A percentile compares a stretch with the other conserved stretches of the same genome.
phyloP scores from a whole-genome alignment of 2,329 filamentous ascomycete species.

The Claviceps citrina region DNA sequence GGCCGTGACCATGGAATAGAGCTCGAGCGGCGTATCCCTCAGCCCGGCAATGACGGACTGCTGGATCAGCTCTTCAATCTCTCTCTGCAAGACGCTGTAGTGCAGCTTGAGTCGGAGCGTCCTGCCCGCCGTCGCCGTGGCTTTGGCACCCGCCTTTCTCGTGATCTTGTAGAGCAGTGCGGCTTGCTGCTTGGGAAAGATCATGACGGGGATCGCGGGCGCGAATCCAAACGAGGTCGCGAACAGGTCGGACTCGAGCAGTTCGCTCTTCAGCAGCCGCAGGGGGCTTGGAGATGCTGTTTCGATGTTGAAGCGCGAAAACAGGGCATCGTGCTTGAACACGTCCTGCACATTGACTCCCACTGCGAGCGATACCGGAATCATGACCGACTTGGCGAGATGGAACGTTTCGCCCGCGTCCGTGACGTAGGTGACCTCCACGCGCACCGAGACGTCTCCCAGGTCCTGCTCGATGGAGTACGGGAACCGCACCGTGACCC shows the following conservation, averaged over 20 bases:
- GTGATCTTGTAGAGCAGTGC: slow-evolving; percentile 67
- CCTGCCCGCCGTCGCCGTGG: slow-evolving; percentile 18
- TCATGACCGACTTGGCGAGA: slow-evolving; percentile 35
- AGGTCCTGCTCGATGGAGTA: slow-evolving; percentile 73
- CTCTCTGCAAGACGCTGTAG: slow-evolving; percentile 63
- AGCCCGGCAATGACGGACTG: slow-evolving; percentile 27
- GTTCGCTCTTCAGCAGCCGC: slow-evolving; percentile 52
- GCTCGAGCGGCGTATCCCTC: slow-evolving; percentile 23
- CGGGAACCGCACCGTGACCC: slow-evolving; percentile 50
- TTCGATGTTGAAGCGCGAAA: slow-evolving; percentile 82
- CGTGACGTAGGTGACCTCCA: slow-evolving; percentile 65
- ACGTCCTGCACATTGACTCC: slow-evolving; percentile 95
- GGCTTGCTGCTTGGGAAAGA: slow-evolving; percentile 71
- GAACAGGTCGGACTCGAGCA: slow-evolving; percentile 57
- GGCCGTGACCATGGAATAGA: slow-evolving; percentile 32
- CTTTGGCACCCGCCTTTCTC: slow-evolving; percentile 31
- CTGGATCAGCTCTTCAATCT: slow-evolving; percentile 42
- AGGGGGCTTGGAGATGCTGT: slow-evolving; percentile 63
- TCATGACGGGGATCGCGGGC: slow-evolving; percentile 37
- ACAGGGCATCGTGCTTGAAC: slow-evolving; percentile 69
- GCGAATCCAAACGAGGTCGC: slow-evolving; percentile 44
- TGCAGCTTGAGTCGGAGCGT: slow-evolving; percentile 54
- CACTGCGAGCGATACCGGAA: slow-evolving; percentile 63
- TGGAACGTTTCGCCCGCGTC: slow-evolving; percentile 34
- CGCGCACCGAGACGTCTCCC: slow-evolving; percentile 51